phyloP scores from a whole-genome alignment of 75 land plant genomes.

The Picea glauca region DNA sequence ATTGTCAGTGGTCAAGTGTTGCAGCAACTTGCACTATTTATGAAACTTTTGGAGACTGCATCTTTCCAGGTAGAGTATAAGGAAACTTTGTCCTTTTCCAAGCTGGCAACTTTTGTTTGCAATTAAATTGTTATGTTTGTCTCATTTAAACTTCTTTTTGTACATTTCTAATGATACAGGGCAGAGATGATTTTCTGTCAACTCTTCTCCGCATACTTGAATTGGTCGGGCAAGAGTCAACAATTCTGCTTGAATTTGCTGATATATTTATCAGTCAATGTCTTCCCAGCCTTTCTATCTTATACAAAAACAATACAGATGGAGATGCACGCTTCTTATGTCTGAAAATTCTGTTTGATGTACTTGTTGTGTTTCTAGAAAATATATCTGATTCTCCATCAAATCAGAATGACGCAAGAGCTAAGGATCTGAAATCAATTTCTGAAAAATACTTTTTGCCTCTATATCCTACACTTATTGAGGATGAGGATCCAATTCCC shows the following conservation, averaged over 20 bases:
- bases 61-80: slow-evolving; percentile 65
- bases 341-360: slow-evolving; percentile 79
- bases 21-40: slow-evolving; percentile 61
- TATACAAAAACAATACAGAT: slow-evolving; percentile 89
- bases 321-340: slow-evolving; percentile 96
- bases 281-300: slow-evolving; percentile 77
- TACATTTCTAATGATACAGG: slow-evolving; percentile 48
- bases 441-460: slow-evolving; percentile 77
- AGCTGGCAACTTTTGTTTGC: neutral
- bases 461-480: slow-evolving; percentile 75
- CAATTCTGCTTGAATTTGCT: slow-evolving; percentile 43
- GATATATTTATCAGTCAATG: slow-evolving; percentile 53
- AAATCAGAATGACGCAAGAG: slow-evolving; percentile 14
- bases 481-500: slow-evolving; percentile 99
- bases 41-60: slow-evolving; percentile 62
- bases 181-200: slow-evolving; percentile 93
- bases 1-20: slow-evolving; percentile 55
- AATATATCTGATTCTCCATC: slow-evolving; percentile 30
- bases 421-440: slow-evolving; percentile 58
- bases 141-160: slow-evolving; percentile 2
- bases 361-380: slow-evolving; percentile 64
- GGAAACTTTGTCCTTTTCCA: neutral
- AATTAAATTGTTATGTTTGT: neutral
- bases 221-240: slow-evolving; percentile 67
- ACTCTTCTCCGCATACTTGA: slow-evolving; percentile 83